Base-by-base conservation (phyloP, 768 basidiomycete species). In the Leccinum arenicola region DNA sequence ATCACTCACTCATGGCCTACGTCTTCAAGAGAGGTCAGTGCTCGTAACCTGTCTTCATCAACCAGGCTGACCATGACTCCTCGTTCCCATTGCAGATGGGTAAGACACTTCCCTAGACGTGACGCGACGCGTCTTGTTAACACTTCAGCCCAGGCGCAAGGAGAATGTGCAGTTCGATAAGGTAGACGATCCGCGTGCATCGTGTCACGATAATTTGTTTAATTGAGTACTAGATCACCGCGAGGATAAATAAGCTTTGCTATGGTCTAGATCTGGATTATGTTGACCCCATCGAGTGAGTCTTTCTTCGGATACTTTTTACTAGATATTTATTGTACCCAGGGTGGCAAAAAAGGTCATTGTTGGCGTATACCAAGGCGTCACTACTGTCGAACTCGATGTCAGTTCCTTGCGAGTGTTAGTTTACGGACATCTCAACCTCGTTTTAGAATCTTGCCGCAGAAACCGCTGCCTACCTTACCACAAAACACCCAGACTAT, bases 401-500 rank as follows among this genome's bases (percentile, higher is more conserved):
- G 94, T 95, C 66, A 65, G 91, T 78, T 19, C 19, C 19, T 45
- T 25, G 27, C 31, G 54, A 47, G 57, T 59, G 27, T 27, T 8
- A 23, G 27, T 36, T 49, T 40, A 3, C 10, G 35, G 38, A 12
- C 27, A 43, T 21, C 25, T 66, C 66, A 23, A 68, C 54, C 19
- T 31, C 3, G 21, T 33, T 31, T 25, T 21, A 96, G 94, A 98
- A 97, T 73, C 88, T 98, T 43, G 95, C 95, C 0, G 89, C 95
- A 7, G 95, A 98, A 77, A 99, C 97, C 4, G 95, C 97, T 9
- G 97, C 97, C 0, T 98, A 89, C 73, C 86, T 98, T 61, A 98
- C 97, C 5, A 98, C 96, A 27, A 94, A 93, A 65, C 94, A 95
- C 70, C 95, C 96, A 8, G 97, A 99, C 72, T 99, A 99, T 67